Evolutionary conservation across 371 early-diverging fungal species (phyloP).

Genomic region (Mucor saturninus): DNA sequence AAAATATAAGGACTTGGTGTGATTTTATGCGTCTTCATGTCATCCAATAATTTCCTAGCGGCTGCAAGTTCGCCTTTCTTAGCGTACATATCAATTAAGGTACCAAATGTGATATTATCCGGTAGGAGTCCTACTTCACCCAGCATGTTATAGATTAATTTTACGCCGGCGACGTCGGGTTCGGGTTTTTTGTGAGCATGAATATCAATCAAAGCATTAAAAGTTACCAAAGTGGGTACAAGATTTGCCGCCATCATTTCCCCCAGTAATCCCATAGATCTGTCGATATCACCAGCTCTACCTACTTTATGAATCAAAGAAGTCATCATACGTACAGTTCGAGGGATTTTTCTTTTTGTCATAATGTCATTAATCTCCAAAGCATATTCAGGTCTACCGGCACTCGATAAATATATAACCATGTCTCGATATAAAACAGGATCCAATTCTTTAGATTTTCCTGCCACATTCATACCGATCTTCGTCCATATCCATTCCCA

Average conservation of each 20-base stretch:
- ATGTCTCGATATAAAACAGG: constrained; percentile 36
- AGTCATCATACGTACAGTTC: constrained; percentile 38
- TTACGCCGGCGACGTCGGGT: constrained; percentile 40
- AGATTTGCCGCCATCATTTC: constrained; percentile 34
- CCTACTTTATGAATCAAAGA: constrained; percentile 57
- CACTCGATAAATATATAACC: constrained; percentile 45
- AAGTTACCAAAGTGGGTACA: constrained; percentile 45
- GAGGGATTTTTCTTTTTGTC: constrained; percentile 34
- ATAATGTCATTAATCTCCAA: constrained; percentile 50
- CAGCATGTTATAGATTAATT: constrained; percentile 32
- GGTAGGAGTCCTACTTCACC: constrained; percentile 35
- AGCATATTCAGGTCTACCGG: constrained; percentile 45
- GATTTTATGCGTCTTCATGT: constrained; percentile 33
- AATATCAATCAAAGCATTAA: constrained; percentile 56
- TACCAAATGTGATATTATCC: constrained; percentile 39
- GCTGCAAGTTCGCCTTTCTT: constrained; percentile 38
- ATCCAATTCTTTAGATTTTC: constrained; percentile 25
- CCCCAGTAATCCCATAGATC: constrained; percentile 40
- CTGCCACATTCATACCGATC: constrained; percentile 34
- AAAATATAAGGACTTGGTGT: constrained; percentile 34
- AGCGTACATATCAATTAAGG: constrained; percentile 51
- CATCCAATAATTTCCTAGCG: constrained; percentile 32
- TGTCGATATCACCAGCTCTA: constrained; percentile 38
- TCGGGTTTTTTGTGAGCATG: constrained; percentile 46
- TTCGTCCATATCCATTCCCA: constrained; percentile 48